These are phyloP conservation scores for Diaporthe destruens DNA, from an alignment of 2,329 filamentous ascomycete genomes.

Conservation along the genomic window DNA sequence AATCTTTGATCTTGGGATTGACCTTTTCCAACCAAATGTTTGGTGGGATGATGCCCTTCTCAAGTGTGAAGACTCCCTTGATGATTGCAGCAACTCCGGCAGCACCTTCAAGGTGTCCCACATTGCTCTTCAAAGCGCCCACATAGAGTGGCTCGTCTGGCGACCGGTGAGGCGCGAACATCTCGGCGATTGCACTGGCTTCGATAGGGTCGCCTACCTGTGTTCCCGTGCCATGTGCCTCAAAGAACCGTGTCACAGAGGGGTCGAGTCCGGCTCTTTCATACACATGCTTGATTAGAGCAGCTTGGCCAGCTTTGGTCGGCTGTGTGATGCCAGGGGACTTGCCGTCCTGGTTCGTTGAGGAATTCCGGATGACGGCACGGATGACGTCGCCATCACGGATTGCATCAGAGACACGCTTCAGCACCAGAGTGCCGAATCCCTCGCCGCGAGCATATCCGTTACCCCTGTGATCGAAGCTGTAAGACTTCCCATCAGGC, in stretches of 20 bases:
- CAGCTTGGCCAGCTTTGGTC: slow-evolving; percentile 50
- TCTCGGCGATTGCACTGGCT: slow-evolving; percentile 63
- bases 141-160: slow-evolving; percentile 41
- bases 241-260: slow-evolving; percentile 48
- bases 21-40: slow-evolving; percentile 44
- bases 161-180: slow-evolving; percentile 33
- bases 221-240: slow-evolving; percentile 40
- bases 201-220: slow-evolving; percentile 52
- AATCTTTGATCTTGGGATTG: slow-evolving; percentile 45
- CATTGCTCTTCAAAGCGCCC: slow-evolving; percentile 48
- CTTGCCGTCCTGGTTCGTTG: slow-evolving; percentile 50
- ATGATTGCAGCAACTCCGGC: slow-evolving; percentile 46
- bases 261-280: slow-evolving; percentile 48
- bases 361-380: slow-evolving; percentile 53
- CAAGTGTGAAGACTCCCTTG: slow-evolving; percentile 45
- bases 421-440: slow-evolving; percentile 63
- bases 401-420: slow-evolving; percentile 61
- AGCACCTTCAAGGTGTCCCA: slow-evolving; percentile 47
- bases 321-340: slow-evolving; percentile 50
- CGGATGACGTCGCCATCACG: slow-evolving; percentile 55
- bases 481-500: slow-evolving; percentile 44
- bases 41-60: slow-evolving; percentile 46
- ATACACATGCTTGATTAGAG: slow-evolving; percentile 51
- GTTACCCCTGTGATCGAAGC: slow-evolving; percentile 57
- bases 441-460: slow-evolving; percentile 68